Percentiles rank a stretch among this genome's conserved stretches.
Evolutionary conservation across 23 red algal species (phyloP).

Genomic region (Gracilaria caudata): DNA sequence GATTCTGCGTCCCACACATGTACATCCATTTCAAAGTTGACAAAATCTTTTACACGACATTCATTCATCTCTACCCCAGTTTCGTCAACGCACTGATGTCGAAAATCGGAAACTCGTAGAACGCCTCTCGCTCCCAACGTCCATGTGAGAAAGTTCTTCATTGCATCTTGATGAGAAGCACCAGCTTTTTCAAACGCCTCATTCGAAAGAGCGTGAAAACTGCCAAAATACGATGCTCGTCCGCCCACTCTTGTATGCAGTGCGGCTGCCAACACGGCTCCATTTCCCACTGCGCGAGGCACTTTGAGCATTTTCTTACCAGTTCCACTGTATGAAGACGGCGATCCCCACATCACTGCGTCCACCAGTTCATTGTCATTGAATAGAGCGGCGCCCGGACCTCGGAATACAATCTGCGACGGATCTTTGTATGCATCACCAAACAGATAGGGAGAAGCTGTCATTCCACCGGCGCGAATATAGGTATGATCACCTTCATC

Average conservation of each 20-base stretch:
- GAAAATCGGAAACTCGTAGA: constrained; percentile 36
- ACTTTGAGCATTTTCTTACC: constrained; percentile 14
- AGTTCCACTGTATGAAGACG: constrained; percentile 33
- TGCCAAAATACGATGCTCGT: constrained; percentile 66
- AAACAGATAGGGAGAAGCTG: constrained; percentile 33
- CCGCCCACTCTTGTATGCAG: constrained; percentile 46
- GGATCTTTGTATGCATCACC: neutral
- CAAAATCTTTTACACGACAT: constrained; percentile 76
- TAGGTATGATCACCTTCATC: constrained; percentile 62
- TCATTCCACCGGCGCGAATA: constrained; percentile 69
- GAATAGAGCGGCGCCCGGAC: constrained; percentile 75
- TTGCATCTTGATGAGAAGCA: constrained; percentile 30
- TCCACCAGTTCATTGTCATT: constrained; percentile 83
- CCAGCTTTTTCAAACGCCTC: constrained; percentile 35
- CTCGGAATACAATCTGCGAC: constrained; percentile 63
- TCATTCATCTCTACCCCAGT: constrained; percentile 1
- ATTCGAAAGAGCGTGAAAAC: constrained; percentile 56
- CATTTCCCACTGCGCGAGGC: constrained; percentile 62
- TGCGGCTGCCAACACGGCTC: constrained; percentile 71
- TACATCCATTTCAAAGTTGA: constrained; percentile 76
- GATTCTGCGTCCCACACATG: constrained; percentile 72
- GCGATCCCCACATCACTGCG: constrained; percentile 79
- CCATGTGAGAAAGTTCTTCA: constrained; percentile 64
- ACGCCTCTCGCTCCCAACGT: constrained; percentile 68
- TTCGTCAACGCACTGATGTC: constrained; percentile 21